Percentiles rank a stretch among this genome's conserved stretches.
phyloP scores from a whole-genome alignment of 441 rosid species.

The Gossypium gossypioides region DNA sequence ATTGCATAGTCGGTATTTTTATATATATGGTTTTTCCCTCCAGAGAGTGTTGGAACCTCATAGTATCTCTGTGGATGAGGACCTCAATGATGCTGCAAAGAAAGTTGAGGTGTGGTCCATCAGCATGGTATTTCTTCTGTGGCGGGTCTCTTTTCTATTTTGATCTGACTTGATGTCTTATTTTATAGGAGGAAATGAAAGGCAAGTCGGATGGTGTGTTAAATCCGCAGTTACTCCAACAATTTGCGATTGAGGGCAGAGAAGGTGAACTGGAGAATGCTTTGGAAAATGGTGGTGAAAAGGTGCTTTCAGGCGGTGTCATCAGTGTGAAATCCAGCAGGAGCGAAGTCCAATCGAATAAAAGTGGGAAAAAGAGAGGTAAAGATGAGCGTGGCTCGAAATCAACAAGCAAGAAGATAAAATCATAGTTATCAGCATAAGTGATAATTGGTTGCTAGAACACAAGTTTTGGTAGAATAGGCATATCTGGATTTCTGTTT shows the following conservation, averaged over 20 bases:
- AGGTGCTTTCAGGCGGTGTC: slow-evolving; percentile 44
- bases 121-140: background rate
- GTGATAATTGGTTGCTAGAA: background rate
- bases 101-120: slow-evolving; percentile 59
- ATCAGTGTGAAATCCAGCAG: slow-evolving; percentile 59
- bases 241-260: slow-evolving; percentile 51
- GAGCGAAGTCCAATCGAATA: slow-evolving; percentile 26
- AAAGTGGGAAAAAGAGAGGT: slow-evolving; percentile 49
- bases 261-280: slow-evolving; percentile 64
- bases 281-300: slow-evolving; percentile 43
- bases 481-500: too few species aligned
- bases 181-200: slow-evolving; percentile 60
- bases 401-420: slow-evolving; percentile 56
- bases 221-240: slow-evolving; percentile 56
- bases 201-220: slow-evolving; percentile 42
- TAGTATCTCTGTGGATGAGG: slow-evolving; percentile 72
- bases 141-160: background rate
- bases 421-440: slow-evolving; percentile 16
- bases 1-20: background rate
- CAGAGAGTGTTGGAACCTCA: slow-evolving; percentile 71
- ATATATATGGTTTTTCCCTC: slow-evolving; percentile 4
- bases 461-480: too few species aligned
- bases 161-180: background rate
- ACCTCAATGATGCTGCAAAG: slow-evolving; percentile 77
- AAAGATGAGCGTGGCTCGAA: slow-evolving; percentile 39